These are phyloP conservation scores for Daldinia eschscholtzii DNA, from an alignment of 2,329 filamentous ascomycete species.

Conservation along the genomic window DNA sequence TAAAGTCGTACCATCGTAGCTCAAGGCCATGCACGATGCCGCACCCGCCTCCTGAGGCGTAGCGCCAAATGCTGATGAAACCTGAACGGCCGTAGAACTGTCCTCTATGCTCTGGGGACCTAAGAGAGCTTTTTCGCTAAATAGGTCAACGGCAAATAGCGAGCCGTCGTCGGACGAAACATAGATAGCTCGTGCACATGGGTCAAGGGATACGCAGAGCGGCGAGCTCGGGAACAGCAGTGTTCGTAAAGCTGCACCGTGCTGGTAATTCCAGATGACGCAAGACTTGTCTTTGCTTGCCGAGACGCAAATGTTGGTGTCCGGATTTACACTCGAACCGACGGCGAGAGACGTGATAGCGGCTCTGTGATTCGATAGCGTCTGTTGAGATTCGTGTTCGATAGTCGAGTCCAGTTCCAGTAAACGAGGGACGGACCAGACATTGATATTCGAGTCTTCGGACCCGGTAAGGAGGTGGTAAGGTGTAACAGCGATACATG, in stretches of 20 bases:
- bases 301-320: conserved; percentile 86
- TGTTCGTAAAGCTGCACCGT: conserved; percentile 81
- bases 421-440: conserved; percentile 86
- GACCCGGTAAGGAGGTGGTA: conserved; percentile 83
- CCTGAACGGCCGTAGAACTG: conserved; percentile 69
- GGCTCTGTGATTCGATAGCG: conserved; percentile 81
- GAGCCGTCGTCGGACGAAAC: conserved; percentile 84
- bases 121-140: conserved; percentile 68
- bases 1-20: conserved; percentile 84
- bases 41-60: conserved; percentile 74
- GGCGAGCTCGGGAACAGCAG: conserved; percentile 82
- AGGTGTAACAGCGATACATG: conserved; percentile 77
- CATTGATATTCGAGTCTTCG: conserved; percentile 88
- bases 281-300: conserved; percentile 88
- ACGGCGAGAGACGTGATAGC: conserved; percentile 74
- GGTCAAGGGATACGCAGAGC: conserved; percentile 80
- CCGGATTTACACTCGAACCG: conserved; percentile 74
- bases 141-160: conserved; percentile 83
- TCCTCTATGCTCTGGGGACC: conserved; percentile 64
- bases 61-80: conserved; percentile 66
- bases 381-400: conserved; percentile 78
- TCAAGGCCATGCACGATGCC: conserved; percentile 76
- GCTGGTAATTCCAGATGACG: conserved; percentile 92
- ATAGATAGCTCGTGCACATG: conserved; percentile 85
- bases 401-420: conserved; percentile 69